phyloP scores from a whole-genome alignment of 2,329 filamentous ascomycete genomes.

The Pseudogymnoascus verrucosus region DNA sequence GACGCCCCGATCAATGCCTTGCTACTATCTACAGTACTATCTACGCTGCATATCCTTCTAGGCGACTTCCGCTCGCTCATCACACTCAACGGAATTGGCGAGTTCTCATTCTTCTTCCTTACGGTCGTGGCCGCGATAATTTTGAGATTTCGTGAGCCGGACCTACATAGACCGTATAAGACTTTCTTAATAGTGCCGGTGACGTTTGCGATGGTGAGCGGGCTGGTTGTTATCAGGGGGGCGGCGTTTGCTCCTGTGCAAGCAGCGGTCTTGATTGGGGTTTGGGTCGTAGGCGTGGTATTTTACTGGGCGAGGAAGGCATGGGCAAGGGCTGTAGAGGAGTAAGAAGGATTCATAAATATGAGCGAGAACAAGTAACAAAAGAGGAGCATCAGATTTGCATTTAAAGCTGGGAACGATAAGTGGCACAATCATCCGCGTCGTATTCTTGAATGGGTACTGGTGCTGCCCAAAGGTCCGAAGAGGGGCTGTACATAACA shows the following conservation, averaged over 20 bases:
- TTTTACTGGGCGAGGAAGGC: slow-evolving; percentile 29
- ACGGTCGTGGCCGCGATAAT: slow-evolving; percentile 52
- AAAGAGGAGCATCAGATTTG: not conserved
- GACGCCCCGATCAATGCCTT: slow-evolving; percentile 49
- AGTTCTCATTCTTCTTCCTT: slow-evolving; percentile 58
- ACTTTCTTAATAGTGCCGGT: slow-evolving; percentile 42
- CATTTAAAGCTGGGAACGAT: not conserved
- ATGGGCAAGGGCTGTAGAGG: not conserved
- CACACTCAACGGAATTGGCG: slow-evolving; percentile 51
- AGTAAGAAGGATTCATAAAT: not conserved
- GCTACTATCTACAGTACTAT: slow-evolving; percentile 40
- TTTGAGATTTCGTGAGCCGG: slow-evolving; percentile 48
- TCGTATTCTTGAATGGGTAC: not conserved
- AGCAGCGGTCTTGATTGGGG: slow-evolving; percentile 41
- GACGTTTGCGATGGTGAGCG: slow-evolving; percentile 49
- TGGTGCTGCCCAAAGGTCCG: not conserved
- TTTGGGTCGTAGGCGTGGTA: slow-evolving; percentile 42
- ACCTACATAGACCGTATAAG: slow-evolving; percentile 47
- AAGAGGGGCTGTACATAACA: not conserved
- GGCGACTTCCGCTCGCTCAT: slow-evolving; percentile 54
- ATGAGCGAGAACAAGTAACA: not conserved
- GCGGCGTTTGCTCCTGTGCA: slow-evolving; percentile 51
- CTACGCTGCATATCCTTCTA: slow-evolving; percentile 49
- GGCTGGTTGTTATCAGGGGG: slow-evolving; percentile 50
- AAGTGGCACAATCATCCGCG: not conserved